A percentile compares a stretch with the other conserved stretches of the same genome.
phyloP scores from a whole-genome alignment of 805 yeast species.

The Candida awuae region DNA sequence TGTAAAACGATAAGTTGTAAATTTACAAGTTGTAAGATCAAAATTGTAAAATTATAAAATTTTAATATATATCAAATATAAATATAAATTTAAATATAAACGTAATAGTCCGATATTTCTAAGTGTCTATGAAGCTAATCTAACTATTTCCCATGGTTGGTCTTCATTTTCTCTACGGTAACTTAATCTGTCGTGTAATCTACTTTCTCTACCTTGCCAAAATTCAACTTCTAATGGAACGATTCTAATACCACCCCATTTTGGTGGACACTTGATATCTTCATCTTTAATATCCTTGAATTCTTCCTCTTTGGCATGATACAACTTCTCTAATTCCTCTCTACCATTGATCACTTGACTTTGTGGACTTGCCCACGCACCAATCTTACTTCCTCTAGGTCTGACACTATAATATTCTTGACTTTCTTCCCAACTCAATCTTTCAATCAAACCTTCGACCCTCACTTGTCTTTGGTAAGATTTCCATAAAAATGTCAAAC shows the following conservation, averaged over 20 bases:
- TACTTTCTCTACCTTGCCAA: conserved; percentile 91
- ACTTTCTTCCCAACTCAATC: conserved; percentile 63
- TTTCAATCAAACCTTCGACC: conserved; percentile 78
- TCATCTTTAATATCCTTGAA: conserved; percentile 48
- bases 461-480: conserved; percentile 86
- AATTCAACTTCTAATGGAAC: conserved; percentile 89
- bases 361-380: conserved; percentile 97
- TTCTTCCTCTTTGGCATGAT: conserved; percentile 40
- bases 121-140: conserved; percentile 56
- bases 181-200: conserved; percentile 84
- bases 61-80: neutral
- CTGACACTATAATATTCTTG: conserved; percentile 75
- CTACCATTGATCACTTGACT: conserved; percentile 51
- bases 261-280: conserved; percentile 82
- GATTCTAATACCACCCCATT: conserved; percentile 91
- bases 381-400: conserved; percentile 88
- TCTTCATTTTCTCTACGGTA: conserved; percentile 48
- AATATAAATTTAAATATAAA: neutral
- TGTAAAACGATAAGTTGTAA: too few relatives aligned
- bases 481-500: conserved; percentile 89
- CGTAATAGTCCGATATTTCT: neutral
- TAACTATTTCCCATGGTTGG: conserved; percentile 52
- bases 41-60: too few relatives aligned
- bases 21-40: too few relatives aligned
- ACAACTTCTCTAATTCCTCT: conserved; percentile 51